Conservation (phyloP, 495 filamentous ascomycete species). For the Melanomma pulvis-pyrius region DNA sequence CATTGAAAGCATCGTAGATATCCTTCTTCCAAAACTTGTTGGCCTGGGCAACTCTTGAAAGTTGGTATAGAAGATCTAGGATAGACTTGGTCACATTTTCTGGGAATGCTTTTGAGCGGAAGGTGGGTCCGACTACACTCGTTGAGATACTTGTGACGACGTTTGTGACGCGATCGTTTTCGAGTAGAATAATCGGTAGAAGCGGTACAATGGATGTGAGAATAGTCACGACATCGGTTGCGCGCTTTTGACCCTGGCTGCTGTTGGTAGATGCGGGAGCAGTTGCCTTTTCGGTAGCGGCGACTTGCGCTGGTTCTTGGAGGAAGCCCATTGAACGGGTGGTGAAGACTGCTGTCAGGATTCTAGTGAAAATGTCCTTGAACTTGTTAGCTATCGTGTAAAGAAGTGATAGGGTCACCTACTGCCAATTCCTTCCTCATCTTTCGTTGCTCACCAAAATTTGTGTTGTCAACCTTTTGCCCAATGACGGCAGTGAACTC, state of each 20-base stretch:
- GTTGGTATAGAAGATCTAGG: constrained; percentile 73
- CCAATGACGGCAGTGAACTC: constrained; percentile 89
- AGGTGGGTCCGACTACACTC: constrained; percentile 77
- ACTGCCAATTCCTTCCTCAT: constrained; percentile 93
- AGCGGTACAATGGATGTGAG: constrained; percentile 77
- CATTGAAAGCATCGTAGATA: constrained; percentile 86
- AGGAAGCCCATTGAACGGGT: constrained; percentile 62
- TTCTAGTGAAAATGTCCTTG: constrained; percentile 84
- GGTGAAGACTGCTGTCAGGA: constrained; percentile 89
- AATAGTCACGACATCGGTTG: constrained; percentile 65
- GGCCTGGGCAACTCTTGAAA: constrained; percentile 73
- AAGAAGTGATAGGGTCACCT: constrained; percentile 43
- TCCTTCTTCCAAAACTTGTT: constrained; percentile 95
- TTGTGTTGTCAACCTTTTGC: constrained; percentile 94
- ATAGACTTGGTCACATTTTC: constrained; percentile 75
- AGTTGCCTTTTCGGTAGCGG: constrained; percentile 27
- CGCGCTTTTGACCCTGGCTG: constrained; percentile 56
- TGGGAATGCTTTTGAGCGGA: constrained; percentile 85
- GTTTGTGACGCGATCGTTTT: constrained; percentile 77
- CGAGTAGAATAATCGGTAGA: constrained; percentile 81
- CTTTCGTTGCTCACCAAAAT: constrained; percentile 91
- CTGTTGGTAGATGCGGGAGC: constrained; percentile 26
- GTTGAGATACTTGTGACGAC: constrained; percentile 79
- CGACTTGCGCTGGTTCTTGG: constrained; percentile 33
- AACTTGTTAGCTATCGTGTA: constrained; percentile 28